Percentiles rank a stretch among this genome's conserved stretches.
phyloP scores from a whole-genome alignment of 1,284 basidiomycete species.

The Schizopora paradoxa region DNA sequence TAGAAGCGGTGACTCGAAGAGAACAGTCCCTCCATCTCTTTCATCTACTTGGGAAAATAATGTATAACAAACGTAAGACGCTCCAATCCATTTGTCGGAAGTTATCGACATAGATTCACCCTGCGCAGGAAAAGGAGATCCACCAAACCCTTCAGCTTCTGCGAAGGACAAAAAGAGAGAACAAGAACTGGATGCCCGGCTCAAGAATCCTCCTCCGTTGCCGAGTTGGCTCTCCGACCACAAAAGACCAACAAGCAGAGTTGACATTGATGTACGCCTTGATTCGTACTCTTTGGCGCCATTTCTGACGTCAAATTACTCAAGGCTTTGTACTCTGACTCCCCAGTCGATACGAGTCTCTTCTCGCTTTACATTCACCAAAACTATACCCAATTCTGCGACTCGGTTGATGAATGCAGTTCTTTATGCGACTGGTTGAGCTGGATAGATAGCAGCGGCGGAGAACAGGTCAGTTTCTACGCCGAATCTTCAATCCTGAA shows the following conservation, averaged over 20 bases:
- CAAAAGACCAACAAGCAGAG: constrained; percentile 65
- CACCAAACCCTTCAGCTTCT: constrained; percentile 44
- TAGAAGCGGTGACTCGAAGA: constrained; percentile 72
- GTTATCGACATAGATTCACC: no score
- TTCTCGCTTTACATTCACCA: constrained; percentile 91
- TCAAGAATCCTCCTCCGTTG: constrained; percentile 47
- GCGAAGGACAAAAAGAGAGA: constrained; percentile 55
- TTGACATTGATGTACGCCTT: constrained; percentile 70
- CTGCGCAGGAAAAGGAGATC: constrained; percentile 64
- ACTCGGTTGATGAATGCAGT: constrained; percentile 71
- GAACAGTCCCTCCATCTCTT: constrained; percentile 88
- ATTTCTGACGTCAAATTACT: constrained; percentile 2
- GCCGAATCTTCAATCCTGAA: constrained; percentile 4
- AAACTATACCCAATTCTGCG: constrained; percentile 84
- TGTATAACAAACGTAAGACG: constrained; percentile 91
- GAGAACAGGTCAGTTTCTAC: constrained; percentile 58
- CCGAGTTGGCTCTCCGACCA: constrained; percentile 51
- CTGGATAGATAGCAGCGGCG: constrained; percentile 70
- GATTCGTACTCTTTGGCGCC: neutral
- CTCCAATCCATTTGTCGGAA: constrained; percentile 4
- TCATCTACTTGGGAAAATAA: constrained; percentile 87
- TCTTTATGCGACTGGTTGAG: constrained; percentile 76
- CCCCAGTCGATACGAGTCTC: constrained; percentile 86
- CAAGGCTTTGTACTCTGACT: constrained; percentile 79
- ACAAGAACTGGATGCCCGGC: constrained; percentile 44